These are phyloP conservation scores for Golovinomyces cichoracearum DNA, from an alignment of 2,329 filamentous ascomycete species.

Conservation along the genomic window DNA sequence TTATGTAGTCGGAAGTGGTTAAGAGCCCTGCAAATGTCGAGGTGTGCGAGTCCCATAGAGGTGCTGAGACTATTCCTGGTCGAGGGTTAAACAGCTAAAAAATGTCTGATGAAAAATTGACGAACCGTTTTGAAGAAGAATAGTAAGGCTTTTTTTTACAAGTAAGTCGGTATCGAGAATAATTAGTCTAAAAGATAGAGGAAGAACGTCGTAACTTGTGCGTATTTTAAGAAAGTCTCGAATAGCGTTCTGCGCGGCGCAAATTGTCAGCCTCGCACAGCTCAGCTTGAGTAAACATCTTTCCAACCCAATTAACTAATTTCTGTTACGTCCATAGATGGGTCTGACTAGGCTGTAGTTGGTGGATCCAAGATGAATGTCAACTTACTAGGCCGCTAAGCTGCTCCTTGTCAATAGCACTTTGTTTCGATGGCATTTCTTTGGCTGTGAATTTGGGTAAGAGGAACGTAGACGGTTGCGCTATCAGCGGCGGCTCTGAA, in stretches of 20 bases:
- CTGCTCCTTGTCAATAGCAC: constrained; percentile 48
- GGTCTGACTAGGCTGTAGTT: background rate
- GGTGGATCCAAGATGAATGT: background rate
- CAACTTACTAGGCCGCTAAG: constrained; percentile 47
- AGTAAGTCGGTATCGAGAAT: constrained; percentile 84
- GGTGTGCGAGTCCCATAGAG: constrained; percentile 81
- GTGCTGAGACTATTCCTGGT: constrained; percentile 84
- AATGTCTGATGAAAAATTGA: constrained; percentile 2
- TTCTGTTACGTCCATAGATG: constrained; percentile 2
- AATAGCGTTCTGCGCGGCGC: constrained; percentile 43
- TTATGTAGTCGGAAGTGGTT: constrained; percentile 93
- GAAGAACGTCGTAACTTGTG: constrained; percentile 92
- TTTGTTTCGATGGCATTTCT: constrained; percentile 20
- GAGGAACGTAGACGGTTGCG: constrained; percentile 16
- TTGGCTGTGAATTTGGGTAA: constrained; percentile 14
- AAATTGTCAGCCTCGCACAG: constrained; percentile 11
- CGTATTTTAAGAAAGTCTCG: constrained; percentile 89
- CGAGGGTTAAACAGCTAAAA: constrained; percentile 2
- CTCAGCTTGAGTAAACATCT: background rate
- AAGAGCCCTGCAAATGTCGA: constrained; percentile 84
- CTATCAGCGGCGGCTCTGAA: constrained; percentile 13
- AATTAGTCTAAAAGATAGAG: constrained; percentile 84
- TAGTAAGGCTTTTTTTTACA: constrained; percentile 90
- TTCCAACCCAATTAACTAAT: background rate
- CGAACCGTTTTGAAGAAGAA: constrained; percentile 80